Conservation (phyloP, 352 stramenopile species). For the Globisporangium takayamanum region DNA sequence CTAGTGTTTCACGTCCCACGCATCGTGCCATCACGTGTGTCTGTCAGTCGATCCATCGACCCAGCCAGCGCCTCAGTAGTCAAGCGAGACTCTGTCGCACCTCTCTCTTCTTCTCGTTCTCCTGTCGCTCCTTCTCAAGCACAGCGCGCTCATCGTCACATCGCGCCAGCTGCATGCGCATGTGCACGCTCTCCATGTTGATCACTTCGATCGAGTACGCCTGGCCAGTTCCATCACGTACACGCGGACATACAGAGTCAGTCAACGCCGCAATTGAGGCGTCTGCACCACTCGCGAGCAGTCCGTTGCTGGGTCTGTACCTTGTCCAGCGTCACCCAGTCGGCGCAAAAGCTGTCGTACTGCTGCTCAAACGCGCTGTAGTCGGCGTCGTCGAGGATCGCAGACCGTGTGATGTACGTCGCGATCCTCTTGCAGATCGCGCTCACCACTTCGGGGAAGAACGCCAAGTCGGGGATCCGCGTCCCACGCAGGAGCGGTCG, state of each 20-base stretch:
- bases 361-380: conserved; percentile 46
- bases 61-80: not conserved
- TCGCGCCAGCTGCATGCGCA: conserved; percentile 25
- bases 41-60: not conserved
- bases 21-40: not conserved
- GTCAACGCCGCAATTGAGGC: not conserved
- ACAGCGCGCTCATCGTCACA: conserved; percentile 9
- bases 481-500: conserved; percentile 26
- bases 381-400: conserved; percentile 59
- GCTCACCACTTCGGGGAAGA: conserved; percentile 33
- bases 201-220: conserved; percentile 47
- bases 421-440: conserved; percentile 52
- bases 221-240: conserved; percentile 5
- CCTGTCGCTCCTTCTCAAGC: conserved; percentile 19
- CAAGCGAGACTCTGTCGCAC: conserved; percentile 11
- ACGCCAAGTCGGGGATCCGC: conserved; percentile 41
- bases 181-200: conserved; percentile 35
- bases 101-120: conserved; percentile 27
- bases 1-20: conserved; percentile 8
- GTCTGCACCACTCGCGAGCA: not conserved
- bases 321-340: conserved; percentile 72
- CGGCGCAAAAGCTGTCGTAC: conserved; percentile 34
- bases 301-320: conserved; percentile 4
- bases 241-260: not conserved
- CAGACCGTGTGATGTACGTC: conserved; percentile 37